phyloP scores from a whole-genome alignment of 2,329 filamentous ascomycete species.

The Trichophyton schoenleinii region DNA sequence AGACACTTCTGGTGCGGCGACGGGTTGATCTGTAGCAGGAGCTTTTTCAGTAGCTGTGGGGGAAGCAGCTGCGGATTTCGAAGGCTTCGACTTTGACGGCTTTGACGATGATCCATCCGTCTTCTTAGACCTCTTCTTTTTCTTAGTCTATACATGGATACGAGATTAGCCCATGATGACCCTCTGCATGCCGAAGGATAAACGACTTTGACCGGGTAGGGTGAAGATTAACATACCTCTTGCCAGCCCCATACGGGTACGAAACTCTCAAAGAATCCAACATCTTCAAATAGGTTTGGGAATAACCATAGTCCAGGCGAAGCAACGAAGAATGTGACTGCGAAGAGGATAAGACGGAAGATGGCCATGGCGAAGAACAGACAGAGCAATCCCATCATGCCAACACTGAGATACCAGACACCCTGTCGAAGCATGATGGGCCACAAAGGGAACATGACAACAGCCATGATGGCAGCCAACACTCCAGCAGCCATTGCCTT shows the following conservation, averaged over 20 bases:
- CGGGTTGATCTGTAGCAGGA: not conserved
- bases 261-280: constrained; percentile 97
- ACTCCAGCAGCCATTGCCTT: constrained; percentile 82
- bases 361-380: constrained; percentile 97
- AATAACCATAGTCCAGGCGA: constrained; percentile 94
- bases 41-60: not conserved
- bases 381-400: constrained; percentile 74
- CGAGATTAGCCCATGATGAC: constrained; percentile 3
- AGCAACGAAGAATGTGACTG: constrained; percentile 72
- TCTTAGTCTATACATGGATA: constrained; percentile 25
- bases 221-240: constrained; percentile 50
- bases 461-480: constrained; percentile 66
- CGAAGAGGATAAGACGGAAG: constrained; percentile 88
- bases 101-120: constrained; percentile 10
- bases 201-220: not conserved
- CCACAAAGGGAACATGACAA: constrained; percentile 95
- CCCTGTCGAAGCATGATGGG: constrained; percentile 79
- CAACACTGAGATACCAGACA: constrained; percentile 96
- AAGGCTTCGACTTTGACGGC: not conserved
- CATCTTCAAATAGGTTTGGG: constrained; percentile 95
- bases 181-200: constrained; percentile 4
- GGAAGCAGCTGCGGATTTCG: not conserved
- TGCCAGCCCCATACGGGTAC: constrained; percentile 96
- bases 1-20: constrained; percentile 19
- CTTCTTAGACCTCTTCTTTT: constrained; percentile 28